These are phyloP conservation scores for Solanum habrochaites DNA, from an alignment of 257 asterid species.

Conservation along the genomic window DNA sequence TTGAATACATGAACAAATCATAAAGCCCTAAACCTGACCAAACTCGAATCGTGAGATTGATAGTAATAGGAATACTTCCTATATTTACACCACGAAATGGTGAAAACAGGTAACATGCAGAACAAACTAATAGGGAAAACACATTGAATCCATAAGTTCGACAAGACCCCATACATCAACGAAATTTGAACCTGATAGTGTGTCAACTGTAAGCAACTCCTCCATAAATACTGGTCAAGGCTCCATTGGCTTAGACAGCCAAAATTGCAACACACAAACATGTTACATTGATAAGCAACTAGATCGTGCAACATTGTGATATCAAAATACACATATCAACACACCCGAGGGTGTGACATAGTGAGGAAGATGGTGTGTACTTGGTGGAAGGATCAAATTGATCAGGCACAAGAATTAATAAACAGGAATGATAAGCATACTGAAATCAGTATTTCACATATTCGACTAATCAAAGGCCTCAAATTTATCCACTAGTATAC, in stretches of 20 bases:
- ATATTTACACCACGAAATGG: background rate
- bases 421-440: background rate
- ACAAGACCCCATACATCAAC: background rate
- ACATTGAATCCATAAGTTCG: background rate
- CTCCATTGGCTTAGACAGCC: background rate
- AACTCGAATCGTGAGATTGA: background rate
- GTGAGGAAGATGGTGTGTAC: background rate
- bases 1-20: background rate
- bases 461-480: background rate
- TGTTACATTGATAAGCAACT: background rate
- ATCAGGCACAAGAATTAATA: background rate
- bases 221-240: background rate
- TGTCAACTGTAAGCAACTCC: background rate
- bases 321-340: background rate
- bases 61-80: background rate
- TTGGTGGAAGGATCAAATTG: background rate
- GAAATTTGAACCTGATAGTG: background rate
- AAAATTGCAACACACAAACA: background rate
- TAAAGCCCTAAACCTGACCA: background rate
- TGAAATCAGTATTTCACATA: background rate
- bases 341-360: background rate
- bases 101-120: background rate
- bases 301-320: background rate
- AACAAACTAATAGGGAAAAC: background rate
- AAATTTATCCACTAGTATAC: background rate